Base-by-base conservation (phyloP, 2,329 filamentous ascomycete species). In the Volutella citrinella region DNA sequence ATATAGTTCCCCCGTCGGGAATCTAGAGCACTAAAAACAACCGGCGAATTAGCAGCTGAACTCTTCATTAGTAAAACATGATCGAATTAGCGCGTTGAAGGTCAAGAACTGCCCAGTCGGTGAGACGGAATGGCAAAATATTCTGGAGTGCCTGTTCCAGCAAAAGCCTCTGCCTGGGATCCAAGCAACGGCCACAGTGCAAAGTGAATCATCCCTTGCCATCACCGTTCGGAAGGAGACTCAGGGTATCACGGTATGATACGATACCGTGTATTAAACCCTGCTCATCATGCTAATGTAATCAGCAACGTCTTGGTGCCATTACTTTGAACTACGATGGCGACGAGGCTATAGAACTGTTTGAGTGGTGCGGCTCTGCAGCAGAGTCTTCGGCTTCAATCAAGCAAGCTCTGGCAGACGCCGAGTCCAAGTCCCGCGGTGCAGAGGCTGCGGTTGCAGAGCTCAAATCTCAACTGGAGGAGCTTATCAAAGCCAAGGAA, bases 291-390 rank as follows among this genome's bases (percentile, higher is more conserved):
- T 38, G 38, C 46, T 55, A 42, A 63, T 38, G 24, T 16, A 20
- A 29, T 33, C 44, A 84, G 80, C 80, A 84, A 80, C 77, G 71
- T 18, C 71, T 88, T n/a, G 86, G 85, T 20, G 64, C 73, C 15
- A 71, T 90, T 40, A 64, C 68, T 5, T 63, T 89, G 4, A 60
- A 65, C 22, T 65, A 72, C 45, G 69, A 76, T 37, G 68, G 71
- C 20, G 70, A 76, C 26, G 74, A 79, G 40, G 74, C 74, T 42
- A 72, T 87, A 42, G 73, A 79, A 34, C 64, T 82, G 5, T 83
- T 84, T 42, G 78, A 84, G 36, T 90, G 85, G 85, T 84, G 82
- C 39, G 74, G 72, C 25, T 64, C 68, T 14, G 76, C 80, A 6
- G 69, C 76, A 9, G 62, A 72, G 36, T 64, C 69, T 13, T 66